phyloP scores from a whole-genome alignment of 2,329 filamentous ascomycete species.

The Fonsecaea nubica region DNA sequence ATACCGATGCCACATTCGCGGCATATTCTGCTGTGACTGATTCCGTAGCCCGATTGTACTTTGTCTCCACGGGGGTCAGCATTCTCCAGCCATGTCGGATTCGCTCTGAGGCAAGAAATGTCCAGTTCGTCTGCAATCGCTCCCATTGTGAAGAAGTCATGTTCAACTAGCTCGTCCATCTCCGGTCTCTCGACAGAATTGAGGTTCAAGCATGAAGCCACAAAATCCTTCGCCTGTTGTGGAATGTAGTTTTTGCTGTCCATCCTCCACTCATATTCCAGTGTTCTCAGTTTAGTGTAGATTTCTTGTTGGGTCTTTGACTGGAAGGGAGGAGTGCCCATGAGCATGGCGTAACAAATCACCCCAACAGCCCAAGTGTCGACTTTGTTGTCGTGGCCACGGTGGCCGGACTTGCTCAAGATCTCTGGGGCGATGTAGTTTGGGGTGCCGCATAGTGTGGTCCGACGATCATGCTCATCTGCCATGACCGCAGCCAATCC shows the following conservation, averaged over 20 bases:
- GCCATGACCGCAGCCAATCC: constrained; percentile 90
- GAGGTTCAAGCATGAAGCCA: constrained; percentile 55
- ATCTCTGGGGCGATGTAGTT: constrained; percentile 99
- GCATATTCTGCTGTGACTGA: constrained; percentile 54
- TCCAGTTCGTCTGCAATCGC: constrained; percentile 55
- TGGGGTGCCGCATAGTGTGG: constrained; percentile 93
- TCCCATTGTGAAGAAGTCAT: constrained; percentile 59
- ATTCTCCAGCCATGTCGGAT: constrained; percentile 52
- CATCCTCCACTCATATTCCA: constrained; percentile 59
- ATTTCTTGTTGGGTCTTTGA: constrained; percentile 66
- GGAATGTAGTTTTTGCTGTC: constrained; percentile 56
- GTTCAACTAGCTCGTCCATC: constrained; percentile 58
- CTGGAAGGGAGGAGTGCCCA: constrained; percentile 95
- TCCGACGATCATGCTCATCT: constrained; percentile 90
- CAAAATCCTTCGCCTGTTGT: constrained; percentile 56
- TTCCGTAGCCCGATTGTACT: constrained; percentile 51
- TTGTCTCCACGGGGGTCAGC: constrained; percentile 56
- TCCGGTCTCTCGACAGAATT: constrained; percentile 57
- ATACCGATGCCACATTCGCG: constrained; percentile 54
- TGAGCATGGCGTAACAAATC: constrained; percentile 95
- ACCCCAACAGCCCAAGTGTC: constrained; percentile 98
- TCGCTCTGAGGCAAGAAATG: constrained; percentile 47
- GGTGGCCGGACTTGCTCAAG: constrained; percentile 75
- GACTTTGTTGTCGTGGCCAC: constrained; percentile 96
- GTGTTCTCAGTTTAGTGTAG: constrained; percentile 56